Base-by-base conservation (phyloP, 768 basidiomycete genomes). In the Rhodotorula babjevae region DNA sequence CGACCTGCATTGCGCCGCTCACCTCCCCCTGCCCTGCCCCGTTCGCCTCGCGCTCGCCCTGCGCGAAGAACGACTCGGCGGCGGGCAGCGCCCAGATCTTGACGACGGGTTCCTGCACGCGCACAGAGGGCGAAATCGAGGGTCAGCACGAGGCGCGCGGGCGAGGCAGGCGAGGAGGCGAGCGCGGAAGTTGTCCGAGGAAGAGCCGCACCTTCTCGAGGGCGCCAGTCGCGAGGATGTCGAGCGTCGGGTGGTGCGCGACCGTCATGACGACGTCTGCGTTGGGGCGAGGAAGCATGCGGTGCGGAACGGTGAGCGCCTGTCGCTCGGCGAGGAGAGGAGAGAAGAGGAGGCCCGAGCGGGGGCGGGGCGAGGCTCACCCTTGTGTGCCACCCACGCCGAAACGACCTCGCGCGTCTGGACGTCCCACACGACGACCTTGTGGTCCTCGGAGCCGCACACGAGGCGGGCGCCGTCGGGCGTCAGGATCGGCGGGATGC, bases 401-500 rank as follows among this genome's bases (percentile, higher is more conserved):
- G 74, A 36, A 15, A 88, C 81, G 12, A 93, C 82, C 78, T 90
- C 84, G 33, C 92, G 84, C 15, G 86, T 88, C 80, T 94, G 91
- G 63, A 98, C 79, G 79, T 96, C 90, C 92, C 93, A 96, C 44
- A 96, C 83, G 75, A 90, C 90, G 40, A 93, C 83, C 78, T 90
- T 94, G 75, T 86, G 84, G 80, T 96, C 94, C 81, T 97, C 67
- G 90, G 91, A 52, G 3, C 96, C 96, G 61, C 90, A 87, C 10
- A 95, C 85, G 58, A 98, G 85, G 80, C 88, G 91, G 66, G 86
- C 87, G 14, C 86, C 73, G 49, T 57, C 50, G 14, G 49, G 19
- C 0, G 69, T 70, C n/a, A 78, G 40, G 50, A 33, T 19, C 29
- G 67, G 52, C 52, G 73, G 72, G 49, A 76, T 76, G 65, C 73